Evolutionary conservation across 169 alveolate species (phyloP).

Genomic region (Plasmodium malariae): DNA sequence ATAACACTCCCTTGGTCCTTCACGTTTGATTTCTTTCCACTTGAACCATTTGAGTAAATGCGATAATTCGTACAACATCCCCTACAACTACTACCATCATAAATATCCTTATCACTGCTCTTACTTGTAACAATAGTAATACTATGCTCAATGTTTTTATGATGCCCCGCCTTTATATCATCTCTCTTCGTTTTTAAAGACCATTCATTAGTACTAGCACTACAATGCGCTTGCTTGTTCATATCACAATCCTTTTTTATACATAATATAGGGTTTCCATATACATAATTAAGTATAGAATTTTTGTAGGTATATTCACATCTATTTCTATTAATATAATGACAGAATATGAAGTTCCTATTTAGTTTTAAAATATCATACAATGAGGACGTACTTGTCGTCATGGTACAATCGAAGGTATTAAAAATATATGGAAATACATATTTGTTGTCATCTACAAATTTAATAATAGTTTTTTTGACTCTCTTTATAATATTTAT

Average conservation of each 20-base stretch:
- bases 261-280: conserved; percentile 58
- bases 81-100: no score
- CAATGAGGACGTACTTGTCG: background rate
- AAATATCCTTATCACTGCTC: no score
- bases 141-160: background rate
- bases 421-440: conserved; percentile 68
- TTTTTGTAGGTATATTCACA: conserved; percentile 48
- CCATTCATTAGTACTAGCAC: background rate
- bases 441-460: conserved; percentile 66
- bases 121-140: no score
- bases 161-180: background rate
- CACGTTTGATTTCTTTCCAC: no score
- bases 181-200: background rate
- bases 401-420: conserved; percentile 15
- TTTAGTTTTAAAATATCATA: conserved; percentile 30
- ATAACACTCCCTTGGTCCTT: no score
- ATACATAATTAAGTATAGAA: conserved; percentile 61
- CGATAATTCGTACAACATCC: no score
- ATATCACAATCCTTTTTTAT: background rate
- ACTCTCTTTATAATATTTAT: background rate
- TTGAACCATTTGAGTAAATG: no score
- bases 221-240: background rate
- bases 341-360: conserved; percentile 43
- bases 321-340: conserved; percentile 26
- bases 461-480: conserved; percentile 13